Evolutionary conservation across 129 eudicot genomes (phyloP).

Genomic region (Gnaphalium uliginosum): DNA sequence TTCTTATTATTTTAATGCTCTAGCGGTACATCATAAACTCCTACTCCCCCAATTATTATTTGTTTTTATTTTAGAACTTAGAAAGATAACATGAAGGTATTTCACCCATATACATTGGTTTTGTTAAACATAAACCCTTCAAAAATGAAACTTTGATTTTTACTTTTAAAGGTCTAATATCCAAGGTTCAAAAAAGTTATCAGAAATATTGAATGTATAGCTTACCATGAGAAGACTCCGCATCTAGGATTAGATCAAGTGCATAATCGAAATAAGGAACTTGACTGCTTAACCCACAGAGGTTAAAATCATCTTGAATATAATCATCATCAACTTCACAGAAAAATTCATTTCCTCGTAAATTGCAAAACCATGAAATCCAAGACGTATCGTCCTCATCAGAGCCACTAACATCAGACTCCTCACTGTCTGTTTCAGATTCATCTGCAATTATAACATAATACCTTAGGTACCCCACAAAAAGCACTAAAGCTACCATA

Average conservation of each 20-base stretch:
- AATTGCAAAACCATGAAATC: constrained; percentile 94
- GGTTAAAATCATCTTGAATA: constrained; percentile 86
- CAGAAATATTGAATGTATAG: neutral
- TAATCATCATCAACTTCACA: constrained; percentile 90
- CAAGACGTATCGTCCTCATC: constrained; percentile 89
- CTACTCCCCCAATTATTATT: neutral
- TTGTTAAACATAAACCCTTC: neutral
- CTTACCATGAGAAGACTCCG: constrained; percentile 86
- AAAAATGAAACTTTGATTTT: neutral
- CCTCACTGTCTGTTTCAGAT: constrained; percentile 92
- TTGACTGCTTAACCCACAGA: constrained; percentile 86
- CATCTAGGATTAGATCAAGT: constrained; percentile 78
- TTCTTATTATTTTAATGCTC: neutral
- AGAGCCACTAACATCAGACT: constrained; percentile 89
- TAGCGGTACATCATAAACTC: neutral
- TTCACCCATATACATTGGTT: constrained; percentile 2
- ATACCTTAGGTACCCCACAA: constrained; percentile 4
- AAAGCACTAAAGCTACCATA: neutral
- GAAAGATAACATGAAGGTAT: neutral
- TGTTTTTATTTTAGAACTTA: neutral
- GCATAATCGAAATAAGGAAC: constrained; percentile 87
- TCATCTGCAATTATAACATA: constrained; percentile 51
- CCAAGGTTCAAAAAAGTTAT: constrained; percentile 3
- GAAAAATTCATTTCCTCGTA: constrained; percentile 84
- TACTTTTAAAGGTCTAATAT: neutral